A percentile compares a stretch with the other conserved stretches of the same genome.
phyloP scores from a whole-genome alignment of 2,329 filamentous ascomycete species.

The Orbilia brochopaga region DNA sequence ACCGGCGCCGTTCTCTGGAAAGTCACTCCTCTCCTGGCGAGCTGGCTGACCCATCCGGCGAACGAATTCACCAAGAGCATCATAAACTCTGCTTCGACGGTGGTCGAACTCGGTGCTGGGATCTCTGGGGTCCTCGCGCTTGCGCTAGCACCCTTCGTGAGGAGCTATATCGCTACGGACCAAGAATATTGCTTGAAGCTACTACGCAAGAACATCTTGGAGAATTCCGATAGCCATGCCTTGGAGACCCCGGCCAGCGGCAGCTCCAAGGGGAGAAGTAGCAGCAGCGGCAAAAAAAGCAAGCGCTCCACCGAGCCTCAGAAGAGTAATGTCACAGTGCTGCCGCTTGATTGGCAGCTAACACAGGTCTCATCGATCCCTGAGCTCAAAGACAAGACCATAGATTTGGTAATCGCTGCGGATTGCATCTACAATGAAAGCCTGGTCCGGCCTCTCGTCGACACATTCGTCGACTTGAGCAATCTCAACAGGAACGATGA shows the following conservation, averaged over 20 bases:
- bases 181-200: conserved; percentile 82
- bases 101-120: conserved; percentile 87
- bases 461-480: conserved; percentile 78
- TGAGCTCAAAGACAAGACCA: conserved; percentile 59
- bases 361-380: conserved; percentile 61
- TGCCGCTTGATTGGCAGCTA: conserved; percentile 81
- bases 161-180: conserved; percentile 79
- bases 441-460: conserved; percentile 79
- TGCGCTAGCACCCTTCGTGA: conserved; percentile 66
- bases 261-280: conserved; percentile 15
- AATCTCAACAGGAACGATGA: conserved; percentile 58
- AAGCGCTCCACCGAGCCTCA: conserved; percentile 34
- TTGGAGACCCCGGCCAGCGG: background rate
- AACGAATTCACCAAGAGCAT: conserved; percentile 70
- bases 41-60: conserved; percentile 71
- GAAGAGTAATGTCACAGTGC: conserved; percentile 63
- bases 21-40: conserved; percentile 80
- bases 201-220: conserved; percentile 75
- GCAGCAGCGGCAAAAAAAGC: conserved; percentile 23
- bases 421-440: conserved; percentile 96
- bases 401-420: conserved; percentile 80
- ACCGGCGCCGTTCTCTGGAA: conserved; percentile 87
- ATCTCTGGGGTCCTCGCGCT: conserved; percentile 81
- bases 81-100: conserved; percentile 64
- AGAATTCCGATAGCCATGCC: conserved; percentile 61